Conservation (phyloP, 352 stramenopile genomes). For the Pythium periplocum region DNA sequence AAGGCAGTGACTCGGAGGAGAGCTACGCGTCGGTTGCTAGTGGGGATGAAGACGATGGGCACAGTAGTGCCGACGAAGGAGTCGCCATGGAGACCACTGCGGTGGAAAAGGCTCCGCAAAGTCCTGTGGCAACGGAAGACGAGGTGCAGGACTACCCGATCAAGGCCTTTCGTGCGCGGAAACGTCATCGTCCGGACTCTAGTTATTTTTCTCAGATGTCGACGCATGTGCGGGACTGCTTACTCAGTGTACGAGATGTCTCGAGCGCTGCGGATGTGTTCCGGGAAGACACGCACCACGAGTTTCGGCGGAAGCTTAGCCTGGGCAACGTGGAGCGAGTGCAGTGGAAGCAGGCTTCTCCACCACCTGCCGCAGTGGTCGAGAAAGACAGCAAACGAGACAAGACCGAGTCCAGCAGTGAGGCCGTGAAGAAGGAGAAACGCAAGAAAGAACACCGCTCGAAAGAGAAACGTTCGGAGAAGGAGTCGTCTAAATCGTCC, state of each 20-base stretch:
- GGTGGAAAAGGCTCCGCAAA: neutral
- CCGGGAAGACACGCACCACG: slow-evolving; percentile 50
- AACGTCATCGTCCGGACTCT: slow-evolving; percentile 77
- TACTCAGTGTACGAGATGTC: slow-evolving; percentile 71
- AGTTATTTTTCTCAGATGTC: slow-evolving; percentile 84
- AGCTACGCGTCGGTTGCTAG: slow-evolving; percentile 72
- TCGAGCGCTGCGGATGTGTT: slow-evolving; percentile 37
- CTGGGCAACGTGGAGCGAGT: slow-evolving; percentile 67
- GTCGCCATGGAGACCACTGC: neutral
- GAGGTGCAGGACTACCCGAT: slow-evolving; percentile 49
- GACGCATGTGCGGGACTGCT: slow-evolving; percentile 74
- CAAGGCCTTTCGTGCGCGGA: slow-evolving; percentile 65
- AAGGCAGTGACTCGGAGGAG: slow-evolving; percentile 55
- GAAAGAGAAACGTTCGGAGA: neutral
- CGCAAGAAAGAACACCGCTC: neutral
- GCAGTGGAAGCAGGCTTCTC: slow-evolving; percentile 62
- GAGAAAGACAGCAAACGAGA: neutral
- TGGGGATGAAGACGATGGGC: slow-evolving; percentile 52
- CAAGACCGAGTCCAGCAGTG: no score
- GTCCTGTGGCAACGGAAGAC: slow-evolving; percentile 25
- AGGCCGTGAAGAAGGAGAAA: neutral
- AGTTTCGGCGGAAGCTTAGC: slow-evolving; percentile 68
- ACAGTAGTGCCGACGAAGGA: neutral
- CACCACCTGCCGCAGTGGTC: slow-evolving; percentile 7
- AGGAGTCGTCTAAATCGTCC: slow-evolving; percentile 2